Evolutionary conservation across 345 rosid genomes (phyloP).

Genomic region (Boechera divaricarpa): DNA sequence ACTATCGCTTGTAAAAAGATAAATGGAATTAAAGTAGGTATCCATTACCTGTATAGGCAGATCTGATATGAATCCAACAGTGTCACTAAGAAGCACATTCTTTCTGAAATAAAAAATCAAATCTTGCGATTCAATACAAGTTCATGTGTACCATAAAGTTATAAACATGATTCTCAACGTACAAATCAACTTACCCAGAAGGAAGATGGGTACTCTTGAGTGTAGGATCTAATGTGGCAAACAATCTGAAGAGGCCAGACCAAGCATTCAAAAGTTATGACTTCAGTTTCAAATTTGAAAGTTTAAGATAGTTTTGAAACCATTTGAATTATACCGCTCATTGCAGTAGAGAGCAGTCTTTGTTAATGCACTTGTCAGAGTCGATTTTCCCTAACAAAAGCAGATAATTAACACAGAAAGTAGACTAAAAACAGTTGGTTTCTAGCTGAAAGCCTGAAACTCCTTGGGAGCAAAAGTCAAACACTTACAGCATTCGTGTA

Average conservation of each 20-base stretch:
- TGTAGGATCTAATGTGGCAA: constrained; percentile 86
- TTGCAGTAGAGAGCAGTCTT: constrained; percentile 78
- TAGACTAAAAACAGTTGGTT: constrained; percentile 3
- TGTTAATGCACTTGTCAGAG: constrained; percentile 75
- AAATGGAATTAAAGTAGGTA: constrained; percentile 18
- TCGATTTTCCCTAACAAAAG: constrained; percentile 81
- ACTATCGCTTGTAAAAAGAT: background rate
- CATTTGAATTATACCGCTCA: constrained; percentile 59
- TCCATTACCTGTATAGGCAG: constrained; percentile 81
- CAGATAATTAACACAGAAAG: background rate
- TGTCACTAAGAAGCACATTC: constrained; percentile 85
- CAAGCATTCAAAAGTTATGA: constrained; percentile 20
- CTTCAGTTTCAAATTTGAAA: constrained; percentile 17
- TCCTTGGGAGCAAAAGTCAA: constrained; percentile 14
- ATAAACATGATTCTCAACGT: background rate
- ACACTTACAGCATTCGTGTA: constrained; percentile 95
- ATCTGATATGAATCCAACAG: constrained; percentile 97
- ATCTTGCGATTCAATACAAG: background rate
- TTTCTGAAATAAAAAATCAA: constrained; percentile 58
- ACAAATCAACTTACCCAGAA: constrained; percentile 61
- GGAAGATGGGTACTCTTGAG: constrained; percentile 73
- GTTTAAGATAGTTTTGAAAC: constrained; percentile 27
- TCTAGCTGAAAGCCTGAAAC: background rate
- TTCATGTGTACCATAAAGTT: constrained; percentile 4
- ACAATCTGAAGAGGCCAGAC: constrained; percentile 57